Evolutionary conservation across 768 basidiomycete genomes (phyloP), one percentile per base, ranked within the genome.

Genomic region (Basidioascus undulatus): DNA sequence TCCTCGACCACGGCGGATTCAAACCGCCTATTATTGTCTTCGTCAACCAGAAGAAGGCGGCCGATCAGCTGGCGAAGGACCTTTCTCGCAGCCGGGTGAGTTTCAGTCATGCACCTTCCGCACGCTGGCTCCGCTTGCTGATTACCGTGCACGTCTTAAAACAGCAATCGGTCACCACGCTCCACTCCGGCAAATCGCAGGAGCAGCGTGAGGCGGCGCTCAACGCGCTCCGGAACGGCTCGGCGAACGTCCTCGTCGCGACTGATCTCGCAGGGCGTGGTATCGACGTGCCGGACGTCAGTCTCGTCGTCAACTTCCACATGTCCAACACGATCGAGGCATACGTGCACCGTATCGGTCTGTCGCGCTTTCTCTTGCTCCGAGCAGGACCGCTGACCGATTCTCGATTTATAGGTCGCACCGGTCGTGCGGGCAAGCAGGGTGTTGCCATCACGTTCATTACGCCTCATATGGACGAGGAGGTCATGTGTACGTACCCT

Each of bases 1-100:
- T 96, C 47, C 73, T 98, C 59, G 83, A 87, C 63, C 76, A 74
- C 46, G 76, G 73, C 32, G 65, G 69, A 46, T 83, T 72, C 57
- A 59, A 72, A 27, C 71, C 92, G 15, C 92, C 92, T 5, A 96
- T 98, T 50, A 98, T 98, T 47, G 80, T 86, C 16, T 98, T 96
- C 61, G 87, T 94, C 64, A 96, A 96, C 58, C 87, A 96, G 60
- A 98, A 98, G 67, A 92, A 94, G 67, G 89, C 84, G 11, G 89
- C 87, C 38, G 92, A 98, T 56, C 82, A 86, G 75, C 83, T 98
- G 26, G 77, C 83, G 30, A 87, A 87, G 57, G 87, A 94, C 54
- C 64, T 98, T 2, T 74, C 75, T 37, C 78, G 84, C 39, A 82
- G 75, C 31, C 78, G 81, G 18, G 79, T 87, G 57, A 32, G 79